phyloP scores from a whole-genome alignment of 345 rosid genomes.

The Triadica sebifera region DNA sequence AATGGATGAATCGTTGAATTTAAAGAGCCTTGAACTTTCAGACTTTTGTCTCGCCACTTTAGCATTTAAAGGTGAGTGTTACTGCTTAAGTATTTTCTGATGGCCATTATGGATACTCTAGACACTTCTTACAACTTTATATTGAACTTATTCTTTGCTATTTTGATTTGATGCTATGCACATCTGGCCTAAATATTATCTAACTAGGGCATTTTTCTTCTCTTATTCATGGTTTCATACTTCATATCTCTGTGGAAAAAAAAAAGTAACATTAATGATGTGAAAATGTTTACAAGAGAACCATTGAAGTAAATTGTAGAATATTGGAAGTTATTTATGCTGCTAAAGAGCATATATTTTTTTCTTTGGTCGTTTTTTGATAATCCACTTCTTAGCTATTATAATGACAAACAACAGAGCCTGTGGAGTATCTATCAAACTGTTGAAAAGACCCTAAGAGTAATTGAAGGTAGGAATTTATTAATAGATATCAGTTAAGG shows the following conservation, averaged over 20 bases:
- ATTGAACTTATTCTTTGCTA: neutral
- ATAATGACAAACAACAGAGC: constrained; percentile 28
- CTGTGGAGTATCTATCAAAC: constrained; percentile 17
- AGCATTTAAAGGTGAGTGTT: constrained; percentile 41
- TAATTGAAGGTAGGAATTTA: constrained; percentile 38
- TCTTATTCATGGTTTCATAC: constrained; percentile 11
- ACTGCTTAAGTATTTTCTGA: neutral
- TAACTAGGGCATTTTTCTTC: neutral
- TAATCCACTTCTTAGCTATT: constrained; percentile 27
- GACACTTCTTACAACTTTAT: neutral
- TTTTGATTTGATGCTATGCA: neutral
- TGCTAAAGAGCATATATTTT: neutral
- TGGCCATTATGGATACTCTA: neutral
- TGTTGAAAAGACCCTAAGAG: constrained; percentile 18
- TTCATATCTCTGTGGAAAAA: constrained; percentile 25
- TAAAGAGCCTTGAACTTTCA: constrained; percentile 75
- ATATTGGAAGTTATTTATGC: constrained; percentile 10
- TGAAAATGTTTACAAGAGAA: constrained; percentile 28
- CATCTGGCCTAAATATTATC: neutral
- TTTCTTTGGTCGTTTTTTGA: neutral
- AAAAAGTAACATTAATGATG: constrained; percentile 31
- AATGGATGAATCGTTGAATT: constrained; percentile 61
- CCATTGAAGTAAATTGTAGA: constrained; percentile 43
- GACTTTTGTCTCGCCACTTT: constrained; percentile 78
- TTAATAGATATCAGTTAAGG: neutral